Conservation (phyloP, 768 basidiomycete species). For the Termitomyces sp. region DNA sequence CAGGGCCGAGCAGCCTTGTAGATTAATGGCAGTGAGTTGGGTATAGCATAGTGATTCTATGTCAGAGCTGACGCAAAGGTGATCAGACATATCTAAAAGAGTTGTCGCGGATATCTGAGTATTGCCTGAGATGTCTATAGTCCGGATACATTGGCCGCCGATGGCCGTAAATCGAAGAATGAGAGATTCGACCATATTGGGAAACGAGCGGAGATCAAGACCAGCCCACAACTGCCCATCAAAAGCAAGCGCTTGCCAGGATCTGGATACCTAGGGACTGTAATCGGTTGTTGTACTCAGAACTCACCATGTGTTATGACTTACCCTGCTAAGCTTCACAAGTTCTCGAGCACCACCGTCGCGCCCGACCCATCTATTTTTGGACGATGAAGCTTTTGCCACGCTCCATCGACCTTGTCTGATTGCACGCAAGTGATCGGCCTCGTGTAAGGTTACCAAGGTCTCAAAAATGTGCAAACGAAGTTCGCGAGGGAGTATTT, state of each 20-base stretch:
- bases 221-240: slow-evolving; percentile 87
- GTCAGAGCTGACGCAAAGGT: slow-evolving; percentile 44
- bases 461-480: slow-evolving; percentile 56
- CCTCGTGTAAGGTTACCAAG: slow-evolving; percentile 57
- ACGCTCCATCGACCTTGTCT: slow-evolving; percentile 57
- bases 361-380: slow-evolving; percentile 72
- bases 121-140: slow-evolving; percentile 66
- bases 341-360: slow-evolving; percentile 76
- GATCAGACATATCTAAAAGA: slow-evolving; percentile 52
- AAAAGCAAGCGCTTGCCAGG: slow-evolving; percentile 72
- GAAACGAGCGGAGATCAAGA: slow-evolving; percentile 63
- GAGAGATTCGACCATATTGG: slow-evolving; percentile 49
- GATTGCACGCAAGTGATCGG: slow-evolving; percentile 49
- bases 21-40: slow-evolving; percentile 66
- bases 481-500: slow-evolving; percentile 69
- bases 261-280: slow-evolving; percentile 63
- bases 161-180: slow-evolving; percentile 50
- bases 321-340: slow-evolving; percentile 76
- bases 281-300: background rate
- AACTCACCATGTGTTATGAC: slow-evolving; percentile 19
- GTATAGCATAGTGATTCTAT: slow-evolving; percentile 47
- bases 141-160: slow-evolving; percentile 64
- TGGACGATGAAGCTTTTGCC: slow-evolving; percentile 57
- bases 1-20: slow-evolving; percentile 70
- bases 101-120: slow-evolving; percentile 44